These are phyloP conservation scores for Madurella fahalii DNA, from an alignment of 2,329 filamentous ascomycete species.

Conservation along the genomic window DNA sequence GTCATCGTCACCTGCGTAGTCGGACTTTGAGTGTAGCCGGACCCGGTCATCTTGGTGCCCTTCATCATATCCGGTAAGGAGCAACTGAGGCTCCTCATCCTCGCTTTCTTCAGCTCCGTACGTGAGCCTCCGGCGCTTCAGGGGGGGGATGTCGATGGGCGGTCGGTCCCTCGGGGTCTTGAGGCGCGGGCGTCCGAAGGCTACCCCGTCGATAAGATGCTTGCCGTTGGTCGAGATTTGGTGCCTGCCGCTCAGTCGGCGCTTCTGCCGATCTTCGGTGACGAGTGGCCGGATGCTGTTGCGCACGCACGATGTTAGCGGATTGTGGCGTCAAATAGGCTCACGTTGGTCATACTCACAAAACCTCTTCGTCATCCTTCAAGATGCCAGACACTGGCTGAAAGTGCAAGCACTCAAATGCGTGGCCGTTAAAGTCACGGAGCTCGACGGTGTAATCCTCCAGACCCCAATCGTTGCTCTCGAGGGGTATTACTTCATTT, in stretches of 20 bases:
- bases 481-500: conserved; percentile 76
- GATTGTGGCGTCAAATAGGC: not conserved
- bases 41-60: conserved; percentile 26
- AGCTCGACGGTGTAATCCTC: conserved; percentile 89
- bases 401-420: conserved; percentile 86
- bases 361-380: conserved; percentile 78
- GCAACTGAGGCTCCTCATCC: conserved; percentile 30
- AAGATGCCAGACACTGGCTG: conserved; percentile 65
- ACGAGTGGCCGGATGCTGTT: conserved; percentile 72
- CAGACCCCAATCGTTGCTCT: conserved; percentile 75
- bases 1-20: conserved; percentile 30
- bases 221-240: conserved; percentile 77
- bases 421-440: conserved; percentile 46
- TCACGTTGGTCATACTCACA: conserved; percentile 49
- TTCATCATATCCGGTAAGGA: conserved; percentile 32
- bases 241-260: conserved; percentile 69
- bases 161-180: conserved; percentile 59
- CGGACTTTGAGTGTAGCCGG: conserved; percentile 30
- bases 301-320: not conserved
- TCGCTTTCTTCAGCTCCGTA: conserved; percentile 37
- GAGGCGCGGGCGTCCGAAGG: conserved; percentile 73
- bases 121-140: conserved; percentile 60
- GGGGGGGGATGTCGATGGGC: conserved; percentile 64
- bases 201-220: conserved; percentile 79
- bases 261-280: conserved; percentile 67